Evolutionary conservation across 2,329 filamentous ascomycete species (phyloP).

Genomic region (Pseudogymnoascus sp.): DNA sequence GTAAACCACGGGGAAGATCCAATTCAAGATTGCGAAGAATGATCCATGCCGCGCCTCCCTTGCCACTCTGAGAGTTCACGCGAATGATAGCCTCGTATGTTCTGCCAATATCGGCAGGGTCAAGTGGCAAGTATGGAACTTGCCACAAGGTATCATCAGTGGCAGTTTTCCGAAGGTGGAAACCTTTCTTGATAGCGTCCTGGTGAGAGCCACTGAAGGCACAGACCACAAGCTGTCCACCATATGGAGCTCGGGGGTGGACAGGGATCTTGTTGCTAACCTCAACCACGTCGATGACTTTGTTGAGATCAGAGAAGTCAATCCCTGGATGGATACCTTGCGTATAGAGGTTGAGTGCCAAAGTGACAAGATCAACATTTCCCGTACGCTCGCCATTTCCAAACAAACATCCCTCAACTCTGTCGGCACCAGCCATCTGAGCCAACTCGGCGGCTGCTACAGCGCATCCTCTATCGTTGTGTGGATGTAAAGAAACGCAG

Average conservation of each 20-base stretch:
- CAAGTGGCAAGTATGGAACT: slow-evolving; percentile 85
- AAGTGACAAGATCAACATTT: slow-evolving; percentile 88
- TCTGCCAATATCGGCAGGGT: slow-evolving; percentile 85
- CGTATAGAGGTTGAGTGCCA: slow-evolving; percentile 89
- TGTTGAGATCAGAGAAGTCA: slow-evolving; percentile 84
- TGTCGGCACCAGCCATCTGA: slow-evolving; percentile 91
- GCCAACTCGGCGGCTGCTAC: slow-evolving; percentile 84
- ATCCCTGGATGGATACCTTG: slow-evolving; percentile 79
- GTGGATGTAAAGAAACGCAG: slow-evolving; percentile 81
- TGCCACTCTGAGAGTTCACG: slow-evolving; percentile 93
- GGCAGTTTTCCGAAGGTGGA: slow-evolving; percentile 59
- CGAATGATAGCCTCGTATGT: slow-evolving; percentile 98
- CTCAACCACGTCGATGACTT: slow-evolving; percentile 83
- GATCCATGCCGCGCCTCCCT: slow-evolving; percentile 91
- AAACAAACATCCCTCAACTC: slow-evolving; percentile 89
- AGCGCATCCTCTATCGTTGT: slow-evolving; percentile 89
- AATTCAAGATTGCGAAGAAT: slow-evolving; percentile 82
- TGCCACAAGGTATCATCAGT: slow-evolving; percentile 64
- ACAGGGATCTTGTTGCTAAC: slow-evolving; percentile 91
- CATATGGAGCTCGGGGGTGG: slow-evolving; percentile 83
- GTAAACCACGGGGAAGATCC: slow-evolving; percentile 84
- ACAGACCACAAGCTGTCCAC: slow-evolving; percentile 82
- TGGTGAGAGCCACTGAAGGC: slow-evolving; percentile 90
- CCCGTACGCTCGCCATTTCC: slow-evolving; percentile 94
- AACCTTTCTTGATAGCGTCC: slow-evolving; percentile 92